Percentiles rank a stretch among this genome's conserved stretches.
These are phyloP conservation scores for Smittium culicis DNA, from an alignment of 371 early-diverging fungal genomes.

Conservation along the genomic window DNA sequence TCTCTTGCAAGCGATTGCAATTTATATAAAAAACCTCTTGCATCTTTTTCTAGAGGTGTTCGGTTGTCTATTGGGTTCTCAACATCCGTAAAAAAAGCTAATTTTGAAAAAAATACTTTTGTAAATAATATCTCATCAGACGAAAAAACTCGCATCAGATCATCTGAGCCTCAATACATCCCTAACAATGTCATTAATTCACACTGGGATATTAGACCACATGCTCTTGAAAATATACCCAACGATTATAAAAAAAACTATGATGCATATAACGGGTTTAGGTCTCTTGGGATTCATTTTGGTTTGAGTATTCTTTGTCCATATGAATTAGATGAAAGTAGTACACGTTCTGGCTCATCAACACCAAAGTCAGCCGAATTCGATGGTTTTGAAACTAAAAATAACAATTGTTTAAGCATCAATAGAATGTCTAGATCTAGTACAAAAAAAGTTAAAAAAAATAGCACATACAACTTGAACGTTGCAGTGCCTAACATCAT, in stretches of 20 bases:
- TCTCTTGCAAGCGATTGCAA: slow-evolving; percentile 11
- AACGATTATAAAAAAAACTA: slow-evolving; percentile 13
- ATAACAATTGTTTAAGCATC: neutral
- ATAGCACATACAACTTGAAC: neutral
- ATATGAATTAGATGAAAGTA: slow-evolving; percentile 11
- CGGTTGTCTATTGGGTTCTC: slow-evolving; percentile 31
- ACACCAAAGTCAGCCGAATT: neutral
- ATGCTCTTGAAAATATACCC: slow-evolving; percentile 24
- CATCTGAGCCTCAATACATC: slow-evolving; percentile 13
- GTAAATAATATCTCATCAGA: neutral
- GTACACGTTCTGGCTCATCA: neutral
- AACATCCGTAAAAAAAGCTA: slow-evolving; percentile 17
- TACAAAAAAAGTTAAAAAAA: neutral
- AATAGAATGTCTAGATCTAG: neutral
- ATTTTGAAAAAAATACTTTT: too few relatives aligned
- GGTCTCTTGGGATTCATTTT: slow-evolving; percentile 28
- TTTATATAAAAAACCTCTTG: slow-evolving; percentile 26
- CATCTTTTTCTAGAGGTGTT: slow-evolving; percentile 28
- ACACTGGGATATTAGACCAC: slow-evolving; percentile 32
- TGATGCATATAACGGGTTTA: slow-evolving; percentile 30
- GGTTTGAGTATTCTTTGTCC: slow-evolving; percentile 31
- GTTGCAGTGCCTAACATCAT: neutral
- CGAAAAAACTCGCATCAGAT: slow-evolving; percentile 5
- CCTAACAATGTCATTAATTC: slow-evolving; percentile 16
- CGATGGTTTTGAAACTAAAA: neutral